Percentiles rank a stretch among this genome's conserved stretches.
phyloP scores from a whole-genome alignment of 1,139 yeast genomes.

The Taphrina sp. region DNA sequence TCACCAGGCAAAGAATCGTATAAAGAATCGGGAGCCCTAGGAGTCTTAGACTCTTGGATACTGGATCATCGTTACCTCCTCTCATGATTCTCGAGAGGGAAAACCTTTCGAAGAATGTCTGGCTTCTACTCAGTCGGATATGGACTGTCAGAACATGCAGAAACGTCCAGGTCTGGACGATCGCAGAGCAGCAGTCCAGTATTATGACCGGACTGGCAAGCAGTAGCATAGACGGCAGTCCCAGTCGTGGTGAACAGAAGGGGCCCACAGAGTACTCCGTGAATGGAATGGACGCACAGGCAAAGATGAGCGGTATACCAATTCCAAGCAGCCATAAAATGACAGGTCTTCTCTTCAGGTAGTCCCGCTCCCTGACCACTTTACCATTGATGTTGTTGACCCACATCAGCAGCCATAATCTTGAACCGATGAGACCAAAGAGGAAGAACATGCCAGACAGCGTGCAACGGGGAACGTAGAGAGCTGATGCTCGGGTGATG shows the following conservation, averaged over 20 bases:
- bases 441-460: slow-evolving; percentile 16
- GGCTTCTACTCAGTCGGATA: too few species aligned
- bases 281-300: background rate
- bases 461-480: slow-evolving; percentile 22
- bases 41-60: too few species aligned
- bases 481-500: slow-evolving; percentile 15
- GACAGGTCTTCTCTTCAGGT: background rate
- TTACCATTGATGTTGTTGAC: slow-evolving; percentile 1
- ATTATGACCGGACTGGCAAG: background rate
- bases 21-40: slow-evolving; percentile 4
- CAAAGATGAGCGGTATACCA: background rate
- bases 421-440: slow-evolving; percentile 4
- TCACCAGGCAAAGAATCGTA: background rate
- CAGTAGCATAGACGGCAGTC: background rate
- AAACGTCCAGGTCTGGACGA: slow-evolving; percentile 6
- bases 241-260: slow-evolving; percentile 1
- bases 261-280: background rate
- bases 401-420: slow-evolving; percentile 23
- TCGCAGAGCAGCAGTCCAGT: background rate
- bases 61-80: too few species aligned
- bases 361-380: background rate
- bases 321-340: background rate
- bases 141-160: background rate
- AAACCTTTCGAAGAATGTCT: too few species aligned
- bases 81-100: too few species aligned